Evolutionary conservation across 1,139 yeast genomes (phyloP), one percentile per base, ranked within the genome.

Genomic region (Taphrina flavorubra): DNA sequence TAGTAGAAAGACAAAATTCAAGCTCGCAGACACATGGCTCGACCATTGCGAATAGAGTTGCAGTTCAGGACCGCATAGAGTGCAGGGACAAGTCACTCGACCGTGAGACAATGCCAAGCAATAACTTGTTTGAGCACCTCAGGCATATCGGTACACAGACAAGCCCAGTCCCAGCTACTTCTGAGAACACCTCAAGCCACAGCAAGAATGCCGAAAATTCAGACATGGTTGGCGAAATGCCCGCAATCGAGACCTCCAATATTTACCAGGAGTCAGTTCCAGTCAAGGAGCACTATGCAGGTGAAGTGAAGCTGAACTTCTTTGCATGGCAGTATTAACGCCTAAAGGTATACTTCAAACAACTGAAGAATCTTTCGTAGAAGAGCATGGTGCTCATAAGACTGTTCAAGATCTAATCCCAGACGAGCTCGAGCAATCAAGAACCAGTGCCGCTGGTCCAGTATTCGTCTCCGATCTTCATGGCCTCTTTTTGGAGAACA

Each of bases 61-160:
- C 13, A 13, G 1, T 16, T 1, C n/a, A 44, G 3, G 16, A 44
- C 8, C 47, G 18, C 18, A n/a, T 44, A 13, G 47, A 44, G 47
- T 16, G 8, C 1, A 14, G 8, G 47, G 18, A 16, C 3, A 16
- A 44, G 47, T 3, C 11, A n/a, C 16, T 18, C n/a, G 47, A 13
- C 47, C 8, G 18, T 16, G 47, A 14, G 47, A 13, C 13, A n/a
- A 14, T n/a, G n/a, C 18, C 18, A 1, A 16, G 2, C 47, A 44
- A n/a, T 16, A 2, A 44, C 18, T n/a, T 7, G 6, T 13, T n/a
- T n/a, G 16, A 16, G 16, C 47, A 16, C 2, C n/a, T 6, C 18
- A 44, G 8, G n/a, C 16, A 44, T 44, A n/a, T 49, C 53, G 53
- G 53, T n/a, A 49, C 53, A 20, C 53, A 49, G n/a, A 44, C 47